These are phyloP conservation scores for Umbelopsis vinacea DNA, from an alignment of 192 early-diverging fungal species.

Conservation along the genomic window DNA sequence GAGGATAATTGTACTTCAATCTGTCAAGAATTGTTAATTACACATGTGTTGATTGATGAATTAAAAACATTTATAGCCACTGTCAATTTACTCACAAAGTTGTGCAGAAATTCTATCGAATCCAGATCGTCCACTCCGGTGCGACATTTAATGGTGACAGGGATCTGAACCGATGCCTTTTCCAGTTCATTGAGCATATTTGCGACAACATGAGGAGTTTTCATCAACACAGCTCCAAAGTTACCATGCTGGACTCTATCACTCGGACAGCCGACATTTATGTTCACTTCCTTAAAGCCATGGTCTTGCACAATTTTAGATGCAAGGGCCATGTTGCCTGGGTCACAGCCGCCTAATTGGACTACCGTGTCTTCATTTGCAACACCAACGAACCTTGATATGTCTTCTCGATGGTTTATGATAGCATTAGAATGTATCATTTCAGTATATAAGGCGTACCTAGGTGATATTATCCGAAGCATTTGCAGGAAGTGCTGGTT, in stretches of 20 bases:
- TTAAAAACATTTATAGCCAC: not conserved
- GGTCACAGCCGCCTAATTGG: slow-evolving; percentile 61
- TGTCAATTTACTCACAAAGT: slow-evolving; percentile 44
- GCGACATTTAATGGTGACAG: slow-evolving; percentile 75
- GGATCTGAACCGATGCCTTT: slow-evolving; percentile 45
- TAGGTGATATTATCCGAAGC: slow-evolving; percentile 68
- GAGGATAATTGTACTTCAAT: slow-evolving; percentile 29
- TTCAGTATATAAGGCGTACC: slow-evolving; percentile 69
- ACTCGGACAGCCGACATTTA: slow-evolving; percentile 78
- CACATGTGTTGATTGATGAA: not conserved
- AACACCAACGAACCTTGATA: slow-evolving; percentile 54
- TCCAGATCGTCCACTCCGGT: slow-evolving; percentile 76
- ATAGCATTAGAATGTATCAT: slow-evolving; percentile 72
- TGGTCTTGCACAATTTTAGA: slow-evolving; percentile 53
- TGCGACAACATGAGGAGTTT: slow-evolving; percentile 58
- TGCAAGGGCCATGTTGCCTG: slow-evolving; percentile 51
- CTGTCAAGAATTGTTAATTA: slow-evolving; percentile 1
- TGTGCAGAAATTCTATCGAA: slow-evolving; percentile 59
- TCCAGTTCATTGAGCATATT: slow-evolving; percentile 62
- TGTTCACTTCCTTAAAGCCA: slow-evolving; percentile 66
- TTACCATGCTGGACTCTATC: slow-evolving; percentile 57
- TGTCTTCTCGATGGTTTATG: slow-evolving; percentile 36
- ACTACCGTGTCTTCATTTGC: slow-evolving; percentile 54
- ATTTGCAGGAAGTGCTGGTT: slow-evolving; percentile 64
- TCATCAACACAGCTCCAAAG: slow-evolving; percentile 78